Evolutionary conservation across 805 yeast genomes (phyloP).

Genomic region (Saccharomycopsis fodiens): DNA sequence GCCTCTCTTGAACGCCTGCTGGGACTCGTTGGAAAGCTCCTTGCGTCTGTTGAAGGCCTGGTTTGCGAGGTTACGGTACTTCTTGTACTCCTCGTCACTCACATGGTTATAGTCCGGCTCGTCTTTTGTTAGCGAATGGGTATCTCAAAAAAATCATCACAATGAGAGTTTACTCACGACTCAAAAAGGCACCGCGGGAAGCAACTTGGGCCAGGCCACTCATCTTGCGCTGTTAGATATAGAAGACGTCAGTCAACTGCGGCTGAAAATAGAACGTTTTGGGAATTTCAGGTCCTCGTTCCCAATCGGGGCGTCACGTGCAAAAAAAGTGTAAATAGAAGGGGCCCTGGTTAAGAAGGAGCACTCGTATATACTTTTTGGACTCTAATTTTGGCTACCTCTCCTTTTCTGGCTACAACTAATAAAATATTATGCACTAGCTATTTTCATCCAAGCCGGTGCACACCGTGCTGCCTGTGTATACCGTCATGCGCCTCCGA

Average conservation of each 20-base stretch:
- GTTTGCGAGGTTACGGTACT: conserved; percentile 61
- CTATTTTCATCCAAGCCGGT: too few relatives aligned
- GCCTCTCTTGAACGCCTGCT: conserved; percentile 68
- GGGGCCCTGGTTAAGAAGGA: too few relatives aligned
- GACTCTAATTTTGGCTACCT: too few relatives aligned
- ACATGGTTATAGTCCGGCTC: conserved; percentile 66
- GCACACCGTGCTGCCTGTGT: too few relatives aligned
- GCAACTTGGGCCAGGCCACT: neutral
- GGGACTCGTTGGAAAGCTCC: conserved; percentile 57
- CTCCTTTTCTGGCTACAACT: too few relatives aligned
- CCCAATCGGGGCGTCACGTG: neutral
- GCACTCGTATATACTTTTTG: too few relatives aligned
- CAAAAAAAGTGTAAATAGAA: too few relatives aligned
- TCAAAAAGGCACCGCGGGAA: neutral
- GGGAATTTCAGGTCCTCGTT: neutral
- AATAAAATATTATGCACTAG: too few relatives aligned
- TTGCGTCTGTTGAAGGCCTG: conserved; percentile 51
- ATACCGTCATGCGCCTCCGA: neutral
- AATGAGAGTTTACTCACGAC: neutral
- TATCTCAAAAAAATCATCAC: too few relatives aligned
- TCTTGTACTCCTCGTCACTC: conserved; percentile 54
- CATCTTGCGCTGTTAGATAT: neutral
- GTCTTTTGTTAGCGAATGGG: too few relatives aligned
- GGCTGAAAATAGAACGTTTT: neutral
- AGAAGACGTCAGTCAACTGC: neutral